phyloP scores from a whole-genome alignment of 805 yeast genomes.

The Cyberlindnera galapagoensis region DNA sequence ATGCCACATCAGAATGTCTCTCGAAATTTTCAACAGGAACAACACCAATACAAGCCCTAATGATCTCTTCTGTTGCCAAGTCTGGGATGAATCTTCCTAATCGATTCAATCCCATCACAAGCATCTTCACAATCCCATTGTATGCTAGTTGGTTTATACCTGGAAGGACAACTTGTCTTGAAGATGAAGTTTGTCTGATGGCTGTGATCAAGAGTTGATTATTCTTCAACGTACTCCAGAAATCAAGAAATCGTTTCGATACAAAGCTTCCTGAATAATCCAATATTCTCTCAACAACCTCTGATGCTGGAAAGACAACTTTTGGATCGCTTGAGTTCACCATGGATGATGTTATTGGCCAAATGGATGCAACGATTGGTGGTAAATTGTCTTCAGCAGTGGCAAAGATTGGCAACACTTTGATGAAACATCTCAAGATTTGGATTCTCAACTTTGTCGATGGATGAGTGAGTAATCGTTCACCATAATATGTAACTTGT shows the following conservation, averaged over 20 bases:
- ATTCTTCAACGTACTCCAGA: conserved; percentile 31
- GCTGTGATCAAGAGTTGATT: conserved; percentile 12
- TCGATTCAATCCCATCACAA: conserved; percentile 12
- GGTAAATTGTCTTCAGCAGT: conserved; percentile 38
- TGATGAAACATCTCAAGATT: conserved; percentile 43
- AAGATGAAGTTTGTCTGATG: conserved; percentile 2
- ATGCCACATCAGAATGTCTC: conserved; percentile 21
- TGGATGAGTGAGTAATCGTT: conserved; percentile 60
- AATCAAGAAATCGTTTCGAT: conserved; percentile 37
- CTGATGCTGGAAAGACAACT: conserved; percentile 25
- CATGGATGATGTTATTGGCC: conserved; percentile 37
- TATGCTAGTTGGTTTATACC: conserved; percentile 19
- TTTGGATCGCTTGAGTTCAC: conserved; percentile 20
- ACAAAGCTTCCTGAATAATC: conserved; percentile 41
- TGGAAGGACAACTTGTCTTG: conserved; percentile 17
- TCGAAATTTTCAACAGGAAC: conserved; percentile 14
- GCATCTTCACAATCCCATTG: conserved; percentile 16
- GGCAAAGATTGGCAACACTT: conserved; percentile 46
- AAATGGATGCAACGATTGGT: conserved; percentile 45
- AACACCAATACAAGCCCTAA: conserved; percentile 17
- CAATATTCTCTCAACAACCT: conserved; percentile 23
- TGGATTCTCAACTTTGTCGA: conserved; percentile 51
- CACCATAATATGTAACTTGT: conserved; percentile 62
- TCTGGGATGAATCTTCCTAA: conserved; percentile 22
- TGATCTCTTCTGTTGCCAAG: conserved; percentile 14